phyloP scores from a whole-genome alignment of 805 yeast genomes.

The Komagataella populi region DNA sequence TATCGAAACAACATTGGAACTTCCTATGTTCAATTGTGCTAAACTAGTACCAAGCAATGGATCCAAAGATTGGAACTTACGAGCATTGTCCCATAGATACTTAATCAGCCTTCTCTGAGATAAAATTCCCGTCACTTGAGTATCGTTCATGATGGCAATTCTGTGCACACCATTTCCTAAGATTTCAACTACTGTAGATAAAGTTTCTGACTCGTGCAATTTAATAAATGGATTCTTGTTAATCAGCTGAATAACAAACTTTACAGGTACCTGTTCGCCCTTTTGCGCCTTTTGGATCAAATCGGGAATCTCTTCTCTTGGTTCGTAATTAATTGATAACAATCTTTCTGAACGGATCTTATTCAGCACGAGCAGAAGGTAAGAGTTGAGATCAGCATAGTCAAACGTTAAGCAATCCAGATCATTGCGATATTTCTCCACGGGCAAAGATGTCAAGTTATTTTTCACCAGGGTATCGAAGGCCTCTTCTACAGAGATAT shows the following conservation, averaged over 20 bases:
- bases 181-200: slow-evolving; percentile 68
- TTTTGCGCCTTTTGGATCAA: slow-evolving; percentile 52
- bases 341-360: slow-evolving; percentile 32
- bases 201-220: slow-evolving; percentile 52
- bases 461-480: slow-evolving; percentile 63
- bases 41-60: slow-evolving; percentile 54
- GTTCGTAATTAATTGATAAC: slow-evolving; percentile 16
- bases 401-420: slow-evolving; percentile 77
- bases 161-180: slow-evolving; percentile 95
- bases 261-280: slow-evolving; percentile 87
- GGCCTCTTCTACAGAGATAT: slow-evolving; percentile 73
- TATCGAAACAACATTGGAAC: slow-evolving; percentile 59
- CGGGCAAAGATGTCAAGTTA: slow-evolving; percentile 80
- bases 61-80: slow-evolving; percentile 75
- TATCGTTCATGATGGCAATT: slow-evolving; percentile 53
- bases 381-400: slow-evolving; percentile 82
- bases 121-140: slow-evolving; percentile 64
- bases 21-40: slow-evolving; percentile 65
- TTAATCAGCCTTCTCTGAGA: slow-evolving; percentile 82
- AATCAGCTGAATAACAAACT: slow-evolving; percentile 70
- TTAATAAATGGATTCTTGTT: slow-evolving; percentile 84
- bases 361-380: slow-evolving; percentile 72
- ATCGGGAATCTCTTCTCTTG: slow-evolving; percentile 24
- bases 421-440: slow-evolving; percentile 39
- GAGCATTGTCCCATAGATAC: slow-evolving; percentile 86